These are phyloP conservation scores for Cryptococcus sp. DNA, from an alignment of 1,284 basidiomycete species.

Conservation along the genomic window DNA sequence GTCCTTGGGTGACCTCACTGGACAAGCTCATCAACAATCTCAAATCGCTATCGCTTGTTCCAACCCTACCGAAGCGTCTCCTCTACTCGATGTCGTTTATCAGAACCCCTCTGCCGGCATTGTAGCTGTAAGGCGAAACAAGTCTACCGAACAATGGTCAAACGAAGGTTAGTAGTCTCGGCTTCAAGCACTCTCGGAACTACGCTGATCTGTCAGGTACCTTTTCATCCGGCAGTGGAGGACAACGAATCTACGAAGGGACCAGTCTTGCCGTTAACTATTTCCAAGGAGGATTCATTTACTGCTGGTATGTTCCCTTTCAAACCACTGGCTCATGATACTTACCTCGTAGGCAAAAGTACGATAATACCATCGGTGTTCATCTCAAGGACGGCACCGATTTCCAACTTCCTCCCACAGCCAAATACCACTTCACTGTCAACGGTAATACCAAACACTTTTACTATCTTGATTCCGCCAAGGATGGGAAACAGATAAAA, in stretches of 20 bases:
- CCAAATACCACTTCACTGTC: not conserved
- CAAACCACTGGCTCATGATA: too few species aligned
- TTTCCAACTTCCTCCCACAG: too few species aligned
- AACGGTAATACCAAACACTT: not conserved
- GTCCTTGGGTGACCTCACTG: not conserved
- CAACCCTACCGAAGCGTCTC: not conserved
- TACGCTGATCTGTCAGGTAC: too few species aligned
- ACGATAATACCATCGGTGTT: not conserved
- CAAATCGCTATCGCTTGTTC: not conserved
- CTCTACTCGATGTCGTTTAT: not conserved
- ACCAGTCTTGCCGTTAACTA: too few species aligned
- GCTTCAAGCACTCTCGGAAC: not conserved
- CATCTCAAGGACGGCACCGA: not conserved
- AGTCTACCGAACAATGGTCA: too few species aligned
- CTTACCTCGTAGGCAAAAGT: not conserved
- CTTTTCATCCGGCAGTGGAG: too few species aligned
- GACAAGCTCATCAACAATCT: not conserved
- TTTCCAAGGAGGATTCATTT: too few species aligned
- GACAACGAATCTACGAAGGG: too few species aligned
- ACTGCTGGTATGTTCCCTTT: too few species aligned
- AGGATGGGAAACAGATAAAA: too few species aligned
- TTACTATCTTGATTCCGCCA: not conserved
- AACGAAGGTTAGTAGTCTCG: not conserved
- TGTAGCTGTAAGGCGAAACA: not conserved
- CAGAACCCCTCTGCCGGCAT: not conserved